A percentile compares a stretch with the other conserved stretches of the same genome.
Evolutionary conservation across 352 stramenopile genomes (phyloP).

Genomic region (Phytopythium delawarense): DNA sequence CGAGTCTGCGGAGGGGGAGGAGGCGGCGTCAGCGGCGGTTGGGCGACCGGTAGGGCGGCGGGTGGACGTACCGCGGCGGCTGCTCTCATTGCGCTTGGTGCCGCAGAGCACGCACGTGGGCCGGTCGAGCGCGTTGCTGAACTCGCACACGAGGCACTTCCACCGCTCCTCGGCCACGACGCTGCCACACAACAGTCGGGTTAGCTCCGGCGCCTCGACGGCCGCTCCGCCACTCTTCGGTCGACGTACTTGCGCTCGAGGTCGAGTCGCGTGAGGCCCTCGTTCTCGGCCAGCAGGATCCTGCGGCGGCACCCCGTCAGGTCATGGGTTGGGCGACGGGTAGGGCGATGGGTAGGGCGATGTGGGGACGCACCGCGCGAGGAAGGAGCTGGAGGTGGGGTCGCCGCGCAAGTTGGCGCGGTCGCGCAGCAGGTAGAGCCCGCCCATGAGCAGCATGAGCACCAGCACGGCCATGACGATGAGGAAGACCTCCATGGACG

Average conservation of each 20-base stretch:
- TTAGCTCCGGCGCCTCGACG: background rate
- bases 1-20: background rate
- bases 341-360: background rate
- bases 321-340: background rate
- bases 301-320: background rate
- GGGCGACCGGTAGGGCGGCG: too few relatives aligned
- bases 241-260: conserved; percentile 58
- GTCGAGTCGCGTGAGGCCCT: conserved; percentile 65
- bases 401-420: conserved; percentile 27
- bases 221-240: background rate
- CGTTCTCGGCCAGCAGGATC: conserved; percentile 50
- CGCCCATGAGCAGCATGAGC: conserved; percentile 58
- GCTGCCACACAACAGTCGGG: background rate
- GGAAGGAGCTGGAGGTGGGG: conserved; percentile 34
- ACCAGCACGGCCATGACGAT: conserved; percentile 64
- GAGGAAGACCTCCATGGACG: conserved; percentile 65
- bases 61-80: background rate
- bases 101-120: conserved; percentile 61
- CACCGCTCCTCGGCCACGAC: conserved; percentile 60
- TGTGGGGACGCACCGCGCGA: conserved; percentile 16
- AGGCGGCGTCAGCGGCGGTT: background rate
- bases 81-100: conserved; percentile 44
- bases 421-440: conserved; percentile 61
- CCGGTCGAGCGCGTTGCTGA: conserved; percentile 68
- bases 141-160: conserved; percentile 77